Conservation (phyloP, 345 rosid species). For the Tarenaya hassleriana region DNA sequence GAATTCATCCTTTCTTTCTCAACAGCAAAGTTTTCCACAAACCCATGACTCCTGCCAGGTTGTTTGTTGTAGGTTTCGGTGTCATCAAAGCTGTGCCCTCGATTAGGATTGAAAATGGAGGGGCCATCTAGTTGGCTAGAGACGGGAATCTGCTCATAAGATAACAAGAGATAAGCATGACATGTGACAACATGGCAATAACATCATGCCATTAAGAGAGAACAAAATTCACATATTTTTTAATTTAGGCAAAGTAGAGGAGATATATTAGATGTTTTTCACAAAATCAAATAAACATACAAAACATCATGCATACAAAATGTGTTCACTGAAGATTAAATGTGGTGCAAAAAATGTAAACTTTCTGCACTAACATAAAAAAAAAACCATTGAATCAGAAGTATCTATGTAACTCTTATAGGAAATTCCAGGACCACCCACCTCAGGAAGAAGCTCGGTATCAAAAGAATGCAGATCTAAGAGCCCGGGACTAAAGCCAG, state of each 20-base stretch:
- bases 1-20: slow-evolving; percentile 81
- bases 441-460: slow-evolving; percentile 97
- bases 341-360: no score
- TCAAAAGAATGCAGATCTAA: slow-evolving; percentile 94
- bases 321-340: neutral
- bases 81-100: slow-evolving; percentile 79
- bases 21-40: slow-evolving; percentile 69
- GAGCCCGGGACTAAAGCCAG: slow-evolving; percentile 94
- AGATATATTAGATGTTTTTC: neutral
- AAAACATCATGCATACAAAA: slow-evolving; percentile 9
- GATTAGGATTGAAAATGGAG: slow-evolving; percentile 56
- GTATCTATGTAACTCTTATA: no score
- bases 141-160: slow-evolving; percentile 49
- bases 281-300: neutral
- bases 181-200: no score
- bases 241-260: no score
- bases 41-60: slow-evolving; percentile 54
- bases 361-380: neutral
- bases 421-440: slow-evolving; percentile 19
- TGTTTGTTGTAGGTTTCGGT: slow-evolving; percentile 66
- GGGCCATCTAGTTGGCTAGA: slow-evolving; percentile 53
- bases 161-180: slow-evolving; percentile 18
- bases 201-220: no score
- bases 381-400: neutral
- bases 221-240: slow-evolving; percentile 2